phyloP scores from a whole-genome alignment of 2,329 filamentous ascomycete genomes.

The Ophiocordyceps unilateralis region DNA sequence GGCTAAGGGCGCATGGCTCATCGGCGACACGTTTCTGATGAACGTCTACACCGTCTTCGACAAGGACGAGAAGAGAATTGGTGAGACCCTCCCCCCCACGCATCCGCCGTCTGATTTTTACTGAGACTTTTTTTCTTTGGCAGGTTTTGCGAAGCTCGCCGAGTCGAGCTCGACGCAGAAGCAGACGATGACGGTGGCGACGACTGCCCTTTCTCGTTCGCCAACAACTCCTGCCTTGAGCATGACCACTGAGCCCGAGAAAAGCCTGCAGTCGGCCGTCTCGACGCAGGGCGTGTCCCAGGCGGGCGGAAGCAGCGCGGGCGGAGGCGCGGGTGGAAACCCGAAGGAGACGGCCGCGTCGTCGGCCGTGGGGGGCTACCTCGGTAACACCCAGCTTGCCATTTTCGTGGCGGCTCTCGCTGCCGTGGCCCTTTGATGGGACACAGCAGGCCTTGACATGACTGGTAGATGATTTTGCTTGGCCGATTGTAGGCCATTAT shows the following conservation, averaged over 20 bases:
- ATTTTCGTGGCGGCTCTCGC: not conserved
- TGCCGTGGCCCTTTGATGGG: not conserved
- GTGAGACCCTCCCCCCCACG: constrained; percentile 19
- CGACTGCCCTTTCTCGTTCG: not conserved
- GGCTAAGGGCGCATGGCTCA: constrained; percentile 52
- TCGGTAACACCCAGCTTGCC: not conserved
- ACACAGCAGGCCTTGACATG: not conserved
- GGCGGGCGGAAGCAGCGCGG: not conserved
- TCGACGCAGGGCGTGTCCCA: not conserved
- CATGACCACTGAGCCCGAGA: not conserved
- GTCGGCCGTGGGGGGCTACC: not conserved
- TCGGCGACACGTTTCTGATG: constrained; percentile 75
- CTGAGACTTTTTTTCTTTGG: not conserved
- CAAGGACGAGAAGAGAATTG: constrained; percentile 47
- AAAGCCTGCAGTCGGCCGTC: not conserved
- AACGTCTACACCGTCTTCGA: constrained; percentile 84
- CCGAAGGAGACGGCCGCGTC: not conserved
- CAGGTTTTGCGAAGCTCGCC: constrained; percentile 4
- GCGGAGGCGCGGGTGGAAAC: not conserved
- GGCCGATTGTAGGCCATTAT: not conserved
- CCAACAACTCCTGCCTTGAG: not conserved
- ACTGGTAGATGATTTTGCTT: not conserved
- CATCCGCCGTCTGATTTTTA: not conserved
- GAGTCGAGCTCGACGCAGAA: not conserved
- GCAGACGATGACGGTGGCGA: not conserved